Base-by-base conservation (phyloP, 202 grass and related monocot genomes). In the Schoenoplectus triqueter region DNA sequence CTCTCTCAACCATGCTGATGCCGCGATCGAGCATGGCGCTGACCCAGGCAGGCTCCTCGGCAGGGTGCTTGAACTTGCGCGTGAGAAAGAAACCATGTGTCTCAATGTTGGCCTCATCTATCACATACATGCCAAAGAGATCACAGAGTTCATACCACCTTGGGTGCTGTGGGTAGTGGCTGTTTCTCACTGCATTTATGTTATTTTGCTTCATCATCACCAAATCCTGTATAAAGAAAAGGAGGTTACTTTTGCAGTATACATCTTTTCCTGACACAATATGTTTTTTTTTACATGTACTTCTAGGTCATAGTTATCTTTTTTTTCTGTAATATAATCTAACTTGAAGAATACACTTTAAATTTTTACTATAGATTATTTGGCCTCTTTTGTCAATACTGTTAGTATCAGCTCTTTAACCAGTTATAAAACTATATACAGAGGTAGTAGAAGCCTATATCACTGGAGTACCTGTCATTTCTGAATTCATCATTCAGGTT, bases 201-300 rank as follows among this genome's bases (percentile, higher is more conserved):
- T 98, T 98, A 84, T 93, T 95, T 90, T 98, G 88, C 81, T 88
- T 95, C 95, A 98, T 98, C 80, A 98, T 86, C 85, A 98, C 86
- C 81, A 98, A 82, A 88, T 98, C 92, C 95, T 98, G 80, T 41
- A 49, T 46, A 70, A 44, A 31, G 18, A 39, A 68, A n/a, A 84
- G 54, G 14, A 78, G 21, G 47, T 40, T 49, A 73, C 49, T 69
- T 69, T 15, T 69, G 15, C 14, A 41, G 71, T 73, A 73, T 19
- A 54, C 49, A 31, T 22, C 46, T 52, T 31, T 31, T 31, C 10
- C 20, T 75, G 48, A 54, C 54, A 22, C 3, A 22, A 52, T 52
- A 31, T 74, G 71, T 1, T 18, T 74, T 73, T 2, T 65, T 49
- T 3, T 19, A 72, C 45, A 48, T 9, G 15, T 72, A 71, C 50